A percentile compares a stretch with the other conserved stretches of the same genome.
Evolutionary conservation across 495 filamentous ascomycete genomes (phyloP).

Genomic region (Neurospora sp.): DNA sequence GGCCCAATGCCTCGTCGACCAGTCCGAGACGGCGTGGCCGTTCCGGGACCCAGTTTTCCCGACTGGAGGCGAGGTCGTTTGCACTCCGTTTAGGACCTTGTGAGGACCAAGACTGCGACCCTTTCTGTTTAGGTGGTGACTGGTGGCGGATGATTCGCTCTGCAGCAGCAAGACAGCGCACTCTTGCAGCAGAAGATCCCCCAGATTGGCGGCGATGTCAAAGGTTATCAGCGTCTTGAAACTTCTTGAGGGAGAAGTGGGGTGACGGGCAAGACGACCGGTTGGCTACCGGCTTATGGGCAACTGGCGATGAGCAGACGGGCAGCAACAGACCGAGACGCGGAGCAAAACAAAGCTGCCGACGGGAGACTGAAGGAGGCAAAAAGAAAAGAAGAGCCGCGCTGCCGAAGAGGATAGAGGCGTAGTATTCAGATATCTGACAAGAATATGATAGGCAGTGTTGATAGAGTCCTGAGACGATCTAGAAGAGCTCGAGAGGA

Average conservation of each 20-base stretch:
- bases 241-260: background rate
- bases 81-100: background rate
- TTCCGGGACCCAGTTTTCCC: conserved; percentile 21
- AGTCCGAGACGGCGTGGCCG: conserved; percentile 27
- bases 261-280: background rate
- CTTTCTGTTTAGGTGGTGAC: conserved; percentile 7
- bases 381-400: background rate
- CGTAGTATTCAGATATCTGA: background rate
- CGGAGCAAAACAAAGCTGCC: conserved; percentile 4
- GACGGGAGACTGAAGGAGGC: background rate
- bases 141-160: conserved; percentile 15
- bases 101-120: conserved; percentile 2
- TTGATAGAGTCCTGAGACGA: background rate
- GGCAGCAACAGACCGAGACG: background rate
- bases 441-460: background rate
- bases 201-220: background rate
- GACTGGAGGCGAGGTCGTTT: conserved; percentile 2
- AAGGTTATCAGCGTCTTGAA: background rate
- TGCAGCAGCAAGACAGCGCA: conserved; percentile 1
- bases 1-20: conserved; percentile 37
- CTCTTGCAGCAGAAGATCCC: background rate
- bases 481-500: background rate
- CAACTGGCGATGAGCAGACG: background rate
- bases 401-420: background rate
- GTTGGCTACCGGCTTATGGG: background rate